These are phyloP conservation scores for Solanum sitiens DNA, from an alignment of 257 asterid genomes.

Conservation along the genomic window DNA sequence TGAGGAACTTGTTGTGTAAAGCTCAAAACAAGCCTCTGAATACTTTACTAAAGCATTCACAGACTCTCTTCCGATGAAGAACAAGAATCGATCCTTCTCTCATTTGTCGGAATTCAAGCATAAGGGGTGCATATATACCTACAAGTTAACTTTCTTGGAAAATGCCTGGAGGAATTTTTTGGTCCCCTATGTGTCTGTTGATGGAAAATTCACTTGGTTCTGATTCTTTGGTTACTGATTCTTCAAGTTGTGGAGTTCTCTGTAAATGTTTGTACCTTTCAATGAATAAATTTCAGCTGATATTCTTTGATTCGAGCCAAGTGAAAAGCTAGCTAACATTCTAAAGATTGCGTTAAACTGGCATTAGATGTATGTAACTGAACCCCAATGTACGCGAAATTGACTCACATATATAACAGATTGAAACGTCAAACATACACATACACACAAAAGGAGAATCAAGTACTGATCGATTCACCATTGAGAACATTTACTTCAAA, in stretches of 20 bases:
- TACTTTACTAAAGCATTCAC: slow-evolving; percentile 44
- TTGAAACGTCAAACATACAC: background rate
- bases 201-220: background rate
- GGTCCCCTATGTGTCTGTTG: background rate
- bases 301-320: background rate
- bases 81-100: background rate
- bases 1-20: slow-evolving; percentile 33
- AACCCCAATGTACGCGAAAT: background rate
- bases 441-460: background rate
- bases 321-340: background rate
- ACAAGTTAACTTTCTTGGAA: background rate
- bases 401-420: background rate
- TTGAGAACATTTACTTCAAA: background rate
- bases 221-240: background rate
- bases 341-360: background rate
- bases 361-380: background rate
- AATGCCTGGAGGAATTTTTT: background rate
- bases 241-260: background rate
- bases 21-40: slow-evolving; percentile 40
- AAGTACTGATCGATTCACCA: background rate
- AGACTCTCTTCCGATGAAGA: slow-evolving; percentile 35
- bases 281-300: background rate
- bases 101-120: background rate
- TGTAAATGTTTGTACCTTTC: background rate
- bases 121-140: background rate